These are phyloP conservation scores for Lupinus albus DNA, from an alignment of 306 rosid species.

Conservation along the genomic window DNA sequence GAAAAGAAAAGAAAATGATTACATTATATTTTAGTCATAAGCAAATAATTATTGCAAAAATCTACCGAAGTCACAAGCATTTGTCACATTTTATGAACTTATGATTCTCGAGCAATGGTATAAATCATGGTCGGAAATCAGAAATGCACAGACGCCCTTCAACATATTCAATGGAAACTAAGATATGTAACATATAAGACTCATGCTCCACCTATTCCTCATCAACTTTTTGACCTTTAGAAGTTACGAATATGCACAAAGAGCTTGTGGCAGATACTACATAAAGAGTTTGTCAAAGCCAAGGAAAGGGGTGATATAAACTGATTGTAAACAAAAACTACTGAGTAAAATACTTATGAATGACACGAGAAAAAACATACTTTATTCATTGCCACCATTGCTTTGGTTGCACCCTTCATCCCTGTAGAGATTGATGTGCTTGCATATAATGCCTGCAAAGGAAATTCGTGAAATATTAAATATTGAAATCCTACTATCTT, in stretches of 20 bases:
- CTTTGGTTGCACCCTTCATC: constrained; percentile 98
- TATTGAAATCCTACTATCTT: constrained; percentile 22
- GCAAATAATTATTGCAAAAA: constrained; percentile 14
- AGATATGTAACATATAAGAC: constrained; percentile 11
- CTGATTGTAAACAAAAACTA: not conserved
- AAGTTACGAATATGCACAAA: not conserved
- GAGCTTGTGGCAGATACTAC: not conserved
- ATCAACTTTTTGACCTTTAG: not conserved
- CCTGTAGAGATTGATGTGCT: constrained; percentile 94
- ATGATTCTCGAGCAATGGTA: not conserved
- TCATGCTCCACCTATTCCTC: not conserved
- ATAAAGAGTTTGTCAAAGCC: constrained; percentile 22
- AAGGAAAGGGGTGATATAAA: not conserved
- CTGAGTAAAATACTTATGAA: constrained; percentile 3
- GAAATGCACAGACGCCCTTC: not conserved
- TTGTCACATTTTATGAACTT: constrained; percentile 9
- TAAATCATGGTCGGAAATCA: constrained; percentile 7
- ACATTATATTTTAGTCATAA: not conserved
- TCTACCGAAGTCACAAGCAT: constrained; percentile 20
- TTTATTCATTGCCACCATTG: constrained; percentile 98
- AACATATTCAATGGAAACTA: constrained; percentile 12
- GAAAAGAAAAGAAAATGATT: constrained; percentile 44
- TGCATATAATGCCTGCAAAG: constrained; percentile 83
- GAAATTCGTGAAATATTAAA: constrained; percentile 13
- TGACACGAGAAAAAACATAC: constrained; percentile 43